Evolutionary conservation across 768 basidiomycete species (phyloP), one percentile per base, ranked within the genome.

Genomic region (Boletus rubropictus): DNA sequence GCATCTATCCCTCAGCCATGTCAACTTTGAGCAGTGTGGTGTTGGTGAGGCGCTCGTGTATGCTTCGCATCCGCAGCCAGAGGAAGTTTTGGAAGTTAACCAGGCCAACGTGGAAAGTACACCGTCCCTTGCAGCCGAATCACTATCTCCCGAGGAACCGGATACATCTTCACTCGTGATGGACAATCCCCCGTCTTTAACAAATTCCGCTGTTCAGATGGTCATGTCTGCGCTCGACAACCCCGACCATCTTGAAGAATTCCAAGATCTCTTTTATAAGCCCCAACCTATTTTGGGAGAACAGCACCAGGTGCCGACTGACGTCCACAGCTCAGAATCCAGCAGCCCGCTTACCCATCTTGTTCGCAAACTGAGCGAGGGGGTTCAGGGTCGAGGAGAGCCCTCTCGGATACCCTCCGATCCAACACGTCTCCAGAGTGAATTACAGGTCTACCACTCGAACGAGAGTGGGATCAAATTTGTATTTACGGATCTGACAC

Each of bases 181-280:
- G 24, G 44, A 34, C 33, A 48, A 35, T 18, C 39, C 49, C 17
- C 48, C 52, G 9, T 58, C 55, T 48, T 70, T 59, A 53, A 71
- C 61, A 57, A 34, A 74, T 10, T 79, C 79, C 20, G 61, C 61
- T 2, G 50, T 65, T 14, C 62, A 56, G 34, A 55, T 64, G 61
- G 60, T 58, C 25, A 46, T 62, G 21, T 76, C 74, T n/a, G 74
- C 74, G 3, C 66, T 86, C 29, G 77, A 79, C 9, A 74, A 71
- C 46, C 73, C 76, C 0, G 81, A 83, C 46, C 84, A 88, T 52
- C 70, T 88, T 7, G 83, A 86, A n/a, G 72, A 77, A 10, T 89
- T 84, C 69, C 78, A 77, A 31, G 83, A 88, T 56, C 69, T 89
- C 7, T 89, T 89, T 64, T 88, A 84, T 60, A 71, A 69, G 34